Evolutionary conservation across 805 yeast genomes (phyloP).

Genomic region (Kluyveromyces aestuarii): DNA sequence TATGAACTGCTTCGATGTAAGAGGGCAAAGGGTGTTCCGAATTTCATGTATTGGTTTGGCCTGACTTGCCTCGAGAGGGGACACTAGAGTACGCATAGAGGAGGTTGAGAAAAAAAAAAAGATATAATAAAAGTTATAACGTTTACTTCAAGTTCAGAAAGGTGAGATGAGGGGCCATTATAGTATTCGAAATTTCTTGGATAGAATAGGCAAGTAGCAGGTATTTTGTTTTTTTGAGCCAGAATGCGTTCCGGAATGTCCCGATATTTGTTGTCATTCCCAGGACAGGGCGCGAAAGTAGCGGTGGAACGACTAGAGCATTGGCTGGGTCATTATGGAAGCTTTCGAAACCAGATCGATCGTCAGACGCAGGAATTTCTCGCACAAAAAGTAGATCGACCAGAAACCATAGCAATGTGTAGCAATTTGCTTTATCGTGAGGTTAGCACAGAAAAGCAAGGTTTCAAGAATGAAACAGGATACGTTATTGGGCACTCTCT

Average conservation of each 20-base stretch:
- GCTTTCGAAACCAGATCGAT: not conserved
- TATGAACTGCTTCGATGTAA: not conserved
- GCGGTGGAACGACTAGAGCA: not conserved
- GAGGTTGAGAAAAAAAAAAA: not conserved
- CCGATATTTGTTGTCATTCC: not conserved
- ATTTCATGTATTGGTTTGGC: not conserved
- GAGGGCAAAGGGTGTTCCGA: not conserved
- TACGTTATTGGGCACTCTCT: slow-evolving; percentile 27
- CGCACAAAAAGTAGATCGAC: slow-evolving; percentile 4
- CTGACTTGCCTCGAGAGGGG: not conserved
- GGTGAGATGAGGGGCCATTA: not conserved
- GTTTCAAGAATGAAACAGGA: not conserved
- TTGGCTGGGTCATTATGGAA: not conserved
- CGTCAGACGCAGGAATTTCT: not conserved
- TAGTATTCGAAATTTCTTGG: too few species aligned
- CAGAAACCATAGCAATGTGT: slow-evolving; percentile 27
- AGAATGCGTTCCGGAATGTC: not conserved
- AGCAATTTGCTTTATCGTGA: slow-evolving; percentile 18
- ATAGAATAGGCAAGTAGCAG: too few species aligned
- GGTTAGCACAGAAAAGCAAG: not conserved
- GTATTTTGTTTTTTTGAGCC: too few species aligned
- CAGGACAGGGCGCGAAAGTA: slow-evolving; percentile 1
- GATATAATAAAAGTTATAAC: not conserved
- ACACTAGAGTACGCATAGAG: not conserved
- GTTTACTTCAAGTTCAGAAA: not conserved